phyloP scores from a whole-genome alignment of 805 yeast species.

The Saturnispora gosingensis region DNA sequence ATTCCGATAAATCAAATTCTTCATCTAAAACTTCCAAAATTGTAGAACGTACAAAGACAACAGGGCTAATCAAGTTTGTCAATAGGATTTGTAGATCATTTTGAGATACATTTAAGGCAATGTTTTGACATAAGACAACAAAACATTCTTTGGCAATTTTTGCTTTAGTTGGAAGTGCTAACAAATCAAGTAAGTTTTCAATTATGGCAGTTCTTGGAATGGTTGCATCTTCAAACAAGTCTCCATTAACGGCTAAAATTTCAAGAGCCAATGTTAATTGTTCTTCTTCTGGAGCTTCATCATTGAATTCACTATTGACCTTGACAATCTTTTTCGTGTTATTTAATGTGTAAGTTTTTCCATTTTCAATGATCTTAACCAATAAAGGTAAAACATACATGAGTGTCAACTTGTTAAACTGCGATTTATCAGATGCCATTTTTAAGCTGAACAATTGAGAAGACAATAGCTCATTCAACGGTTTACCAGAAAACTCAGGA shows the following conservation, averaged over 20 bases:
- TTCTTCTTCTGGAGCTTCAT: slow-evolving; percentile 85
- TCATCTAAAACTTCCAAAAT: slow-evolving; percentile 79
- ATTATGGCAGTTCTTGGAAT: slow-evolving; percentile 66
- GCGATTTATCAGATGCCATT: slow-evolving; percentile 61
- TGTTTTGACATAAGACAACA: slow-evolving; percentile 64
- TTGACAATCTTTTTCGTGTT: slow-evolving; percentile 40
- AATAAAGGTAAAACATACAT: slow-evolving; percentile 71
- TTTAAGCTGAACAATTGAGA: slow-evolving; percentile 70
- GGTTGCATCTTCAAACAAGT: slow-evolving; percentile 51
- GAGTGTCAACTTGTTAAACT: slow-evolving; percentile 59
- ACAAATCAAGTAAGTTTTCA: slow-evolving; percentile 49
- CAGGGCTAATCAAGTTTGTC: slow-evolving; percentile 47
- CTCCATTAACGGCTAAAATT: slow-evolving; percentile 60
- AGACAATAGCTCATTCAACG: slow-evolving; percentile 44
- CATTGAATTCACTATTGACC: slow-evolving; percentile 58
- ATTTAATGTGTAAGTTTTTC: slow-evolving; percentile 46
- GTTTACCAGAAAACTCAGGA: slow-evolving; percentile 39
- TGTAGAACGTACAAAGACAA: slow-evolving; percentile 64
- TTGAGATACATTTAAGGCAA: slow-evolving; percentile 50
- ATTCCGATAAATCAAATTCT: slow-evolving; percentile 55
- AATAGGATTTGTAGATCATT: slow-evolving; percentile 54
- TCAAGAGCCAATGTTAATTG: slow-evolving; percentile 70
- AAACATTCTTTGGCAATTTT: slow-evolving; percentile 80
- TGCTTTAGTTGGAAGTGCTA: slow-evolving; percentile 69
- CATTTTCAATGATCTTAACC: slow-evolving; percentile 55